A percentile compares a stretch with the other conserved stretches of the same genome.
phyloP scores from a whole-genome alignment of 345 rosid genomes.

The Brassica juncea region DNA sequence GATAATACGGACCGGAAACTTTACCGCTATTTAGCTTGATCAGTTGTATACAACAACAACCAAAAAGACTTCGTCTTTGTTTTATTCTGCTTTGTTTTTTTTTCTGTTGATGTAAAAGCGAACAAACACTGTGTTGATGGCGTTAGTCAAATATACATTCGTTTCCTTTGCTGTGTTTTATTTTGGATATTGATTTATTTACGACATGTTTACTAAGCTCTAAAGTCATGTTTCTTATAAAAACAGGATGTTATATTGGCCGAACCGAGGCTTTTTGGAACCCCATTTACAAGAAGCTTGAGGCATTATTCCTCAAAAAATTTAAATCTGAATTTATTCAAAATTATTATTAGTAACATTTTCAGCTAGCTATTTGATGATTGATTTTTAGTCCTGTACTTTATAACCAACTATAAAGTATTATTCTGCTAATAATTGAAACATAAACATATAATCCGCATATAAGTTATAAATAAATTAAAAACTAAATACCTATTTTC shows the following conservation, averaged over 20 bases:
- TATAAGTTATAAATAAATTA: too few species aligned
- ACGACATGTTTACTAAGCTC: not conserved
- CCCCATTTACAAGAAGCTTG: conserved; percentile 2
- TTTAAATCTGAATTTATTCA: not conserved
- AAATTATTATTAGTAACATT: not conserved
- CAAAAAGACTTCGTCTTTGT: not conserved
- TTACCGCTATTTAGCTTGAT: conserved; percentile 89
- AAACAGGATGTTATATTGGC: not conserved
- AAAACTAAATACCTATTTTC: not conserved
- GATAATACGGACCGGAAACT: conserved; percentile 80
- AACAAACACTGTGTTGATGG: conserved; percentile 5
- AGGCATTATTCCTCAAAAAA: not conserved
- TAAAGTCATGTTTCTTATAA: not conserved
- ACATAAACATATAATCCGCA: too few species aligned
- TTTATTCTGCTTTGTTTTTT: conserved; percentile 21
- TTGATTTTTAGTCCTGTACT: not conserved
- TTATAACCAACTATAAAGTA: not conserved
- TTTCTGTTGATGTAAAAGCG: conserved; percentile 31
- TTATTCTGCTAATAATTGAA: not conserved
- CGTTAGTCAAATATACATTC: conserved; percentile 24
- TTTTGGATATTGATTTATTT: not conserved
- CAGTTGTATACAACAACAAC: conserved; percentile 23
- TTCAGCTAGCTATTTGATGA: not conserved
- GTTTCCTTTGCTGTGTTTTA: conserved; percentile 8
- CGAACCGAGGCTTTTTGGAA: not conserved